Evolutionary conservation across 768 basidiomycete species (phyloP), one percentile per base, ranked within the genome.

Genomic region (Suillus paluster): DNA sequence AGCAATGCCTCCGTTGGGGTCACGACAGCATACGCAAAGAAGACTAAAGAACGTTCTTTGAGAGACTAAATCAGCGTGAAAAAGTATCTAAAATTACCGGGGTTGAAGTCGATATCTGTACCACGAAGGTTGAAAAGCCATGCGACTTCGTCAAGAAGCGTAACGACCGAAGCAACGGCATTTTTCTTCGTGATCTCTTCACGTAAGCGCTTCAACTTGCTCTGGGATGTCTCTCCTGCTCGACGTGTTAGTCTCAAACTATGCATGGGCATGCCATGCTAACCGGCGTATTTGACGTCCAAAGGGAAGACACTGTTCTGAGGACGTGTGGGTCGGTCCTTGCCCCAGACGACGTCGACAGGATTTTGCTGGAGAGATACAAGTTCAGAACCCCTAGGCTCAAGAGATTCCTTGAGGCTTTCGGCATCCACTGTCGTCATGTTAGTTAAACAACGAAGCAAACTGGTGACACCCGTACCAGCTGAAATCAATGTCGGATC

Each of bases 81-180:
- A n/a, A 56, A 25, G 42, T n/a, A 23, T 50, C 39, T 41, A 3
- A 38, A 41, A 67, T 36, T 64, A 82, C 87, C 86, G 4, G 89
- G 89, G 63, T 97, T 99, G 77, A 84, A 98, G 38, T 88, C 88
- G 68, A 99, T 96, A 71, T 98, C 97, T 3, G 88, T 85, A 1
- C 95, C 96, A 64, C 97, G 88, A 36, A 99, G 80, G 74, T 98
- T 96, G 78, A 94, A 92, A 42, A 95, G 71, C 95, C 95, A 99
- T 0, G 94, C 95, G 55, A 97, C 87, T 73, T 99, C 97, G 73
- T 99, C 97, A 23, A 99, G 84, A 82, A 90, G 88, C n/a, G 83
- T 90, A 5, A 98, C 84, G 1, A 97, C 88, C 45, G 92, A 74
- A 2, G 91, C 94, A 65, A 78, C 72, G 1, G 76, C 78, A 4